These are phyloP conservation scores for Pseudomonodictys pantanalensis DNA, from an alignment of 495 filamentous ascomycete genomes.

Conservation along the genomic window DNA sequence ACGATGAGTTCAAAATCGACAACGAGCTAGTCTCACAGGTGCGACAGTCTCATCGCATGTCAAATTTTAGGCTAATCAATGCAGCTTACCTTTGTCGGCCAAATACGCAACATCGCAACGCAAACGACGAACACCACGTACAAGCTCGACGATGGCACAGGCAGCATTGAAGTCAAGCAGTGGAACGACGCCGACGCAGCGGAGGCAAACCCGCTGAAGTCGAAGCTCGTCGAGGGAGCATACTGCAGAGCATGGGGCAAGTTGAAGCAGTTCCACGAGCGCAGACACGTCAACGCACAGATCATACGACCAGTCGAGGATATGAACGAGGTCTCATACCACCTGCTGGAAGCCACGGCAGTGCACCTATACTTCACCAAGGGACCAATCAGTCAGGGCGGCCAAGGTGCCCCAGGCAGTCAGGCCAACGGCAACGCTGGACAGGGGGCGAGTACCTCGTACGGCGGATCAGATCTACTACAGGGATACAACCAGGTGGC, in stretches of 20 bases:
- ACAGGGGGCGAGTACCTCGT: slow-evolving; percentile 25
- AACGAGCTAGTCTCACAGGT: slow-evolving; percentile 59
- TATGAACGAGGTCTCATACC: slow-evolving; percentile 87
- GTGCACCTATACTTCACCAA: slow-evolving; percentile 83
- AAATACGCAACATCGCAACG: slow-evolving; percentile 80
- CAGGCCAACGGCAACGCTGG: slow-evolving; percentile 14
- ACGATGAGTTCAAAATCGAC: slow-evolving; percentile 76
- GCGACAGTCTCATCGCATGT: not conserved
- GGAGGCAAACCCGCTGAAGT: slow-evolving; percentile 39
- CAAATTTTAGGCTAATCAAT: slow-evolving; percentile 17
- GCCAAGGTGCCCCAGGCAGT: slow-evolving; percentile 30
- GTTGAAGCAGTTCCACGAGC: slow-evolving; percentile 73
- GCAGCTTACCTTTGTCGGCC: slow-evolving; percentile 79
- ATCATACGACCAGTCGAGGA: slow-evolving; percentile 73
- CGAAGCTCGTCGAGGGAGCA: slow-evolving; percentile 59
- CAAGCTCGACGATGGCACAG: slow-evolving; percentile 92
- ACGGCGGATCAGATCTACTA: slow-evolving; percentile 39
- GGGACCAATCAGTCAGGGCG: slow-evolving; percentile 55
- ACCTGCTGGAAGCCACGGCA: slow-evolving; percentile 82
- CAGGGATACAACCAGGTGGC: slow-evolving; percentile 53
- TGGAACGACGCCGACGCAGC: slow-evolving; percentile 66
- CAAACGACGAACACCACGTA: slow-evolving; percentile 90
- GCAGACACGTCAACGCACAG: slow-evolving; percentile 75
- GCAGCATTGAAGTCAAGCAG: slow-evolving; percentile 85
- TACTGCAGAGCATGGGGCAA: slow-evolving; percentile 83